Percentiles rank a stretch among this genome's conserved stretches.
phyloP scores from a whole-genome alignment of 2,329 filamentous ascomycete genomes.

The Fusarium penzigii region DNA sequence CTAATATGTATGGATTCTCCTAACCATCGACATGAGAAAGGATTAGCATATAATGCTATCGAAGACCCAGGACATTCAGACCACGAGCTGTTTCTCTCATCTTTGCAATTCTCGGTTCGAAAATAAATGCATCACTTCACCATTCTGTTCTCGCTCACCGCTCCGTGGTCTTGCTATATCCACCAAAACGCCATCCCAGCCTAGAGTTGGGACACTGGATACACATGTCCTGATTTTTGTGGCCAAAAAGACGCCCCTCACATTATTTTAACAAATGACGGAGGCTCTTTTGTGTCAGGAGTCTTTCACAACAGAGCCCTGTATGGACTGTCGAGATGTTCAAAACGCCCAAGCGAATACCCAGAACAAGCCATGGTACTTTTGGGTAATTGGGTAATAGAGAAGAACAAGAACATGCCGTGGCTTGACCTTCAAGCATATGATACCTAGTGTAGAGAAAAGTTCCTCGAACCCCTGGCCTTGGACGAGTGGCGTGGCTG shows the following conservation, averaged over 20 bases:
- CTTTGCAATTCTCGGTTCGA: background rate
- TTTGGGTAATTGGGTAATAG: no score
- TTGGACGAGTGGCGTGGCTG: no score
- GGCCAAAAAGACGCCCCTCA: background rate
- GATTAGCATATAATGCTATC: background rate
- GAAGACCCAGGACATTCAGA: background rate
- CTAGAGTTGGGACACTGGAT: background rate
- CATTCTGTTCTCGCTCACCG: no score
- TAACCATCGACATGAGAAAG: background rate
- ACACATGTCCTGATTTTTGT: background rate
- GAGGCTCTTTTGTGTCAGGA: background rate
- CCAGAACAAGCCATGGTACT: no score
- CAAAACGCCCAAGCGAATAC: no score
- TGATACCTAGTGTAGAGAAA: no score
- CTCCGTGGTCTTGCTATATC: no score
- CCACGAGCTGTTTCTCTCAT: background rate
- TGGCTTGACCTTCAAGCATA: no score
- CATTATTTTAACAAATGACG: background rate
- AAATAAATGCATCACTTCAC: background rate
- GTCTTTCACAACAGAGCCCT: no score
- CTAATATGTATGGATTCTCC: background rate
- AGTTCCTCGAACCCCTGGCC: no score
- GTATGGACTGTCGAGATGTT: no score
- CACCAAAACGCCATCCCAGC: background rate
- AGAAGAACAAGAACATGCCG: no score